These are phyloP conservation scores for Penicillium bovifimosum DNA, from an alignment of 495 filamentous ascomycete species.

Conservation along the genomic window DNA sequence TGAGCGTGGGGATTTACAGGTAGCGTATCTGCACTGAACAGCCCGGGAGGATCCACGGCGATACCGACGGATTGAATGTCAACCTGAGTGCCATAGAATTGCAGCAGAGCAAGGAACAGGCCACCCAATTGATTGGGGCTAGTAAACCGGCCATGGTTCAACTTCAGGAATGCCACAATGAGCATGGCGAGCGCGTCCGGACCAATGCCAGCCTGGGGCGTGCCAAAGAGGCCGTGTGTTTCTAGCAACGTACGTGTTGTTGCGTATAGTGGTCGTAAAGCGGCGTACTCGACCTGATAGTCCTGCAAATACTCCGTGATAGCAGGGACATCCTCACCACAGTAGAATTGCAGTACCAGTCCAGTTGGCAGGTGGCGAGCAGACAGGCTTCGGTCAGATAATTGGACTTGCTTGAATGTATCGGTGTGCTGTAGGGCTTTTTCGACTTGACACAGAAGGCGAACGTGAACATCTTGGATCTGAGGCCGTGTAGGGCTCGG, in stretches of 20 bases:
- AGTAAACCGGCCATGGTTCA: conserved; percentile 30
- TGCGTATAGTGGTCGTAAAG: conserved; percentile 45
- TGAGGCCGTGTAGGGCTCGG: conserved; percentile 31
- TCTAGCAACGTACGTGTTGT: conserved; percentile 45
- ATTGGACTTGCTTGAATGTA: conserved; percentile 9
- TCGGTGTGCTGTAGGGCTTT: conserved; percentile 13
- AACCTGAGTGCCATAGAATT: conserved; percentile 41
- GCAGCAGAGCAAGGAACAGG: conserved; percentile 47
- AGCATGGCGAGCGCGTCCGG: conserved; percentile 51
- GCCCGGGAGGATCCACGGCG: conserved; percentile 44
- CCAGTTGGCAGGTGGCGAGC: conserved; percentile 41
- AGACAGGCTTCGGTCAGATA: conserved; percentile 16
- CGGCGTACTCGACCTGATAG: conserved; percentile 45
- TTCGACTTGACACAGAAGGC: conserved; percentile 21
- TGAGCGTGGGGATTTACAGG: neutral
- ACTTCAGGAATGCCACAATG: conserved; percentile 49
- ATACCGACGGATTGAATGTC: conserved; percentile 44
- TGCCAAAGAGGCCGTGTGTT: conserved; percentile 41
- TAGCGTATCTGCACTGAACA: conserved; percentile 31
- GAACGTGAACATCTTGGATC: conserved; percentile 17
- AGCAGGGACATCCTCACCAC: conserved; percentile 26
- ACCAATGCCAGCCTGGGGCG: conserved; percentile 38
- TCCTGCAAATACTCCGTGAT: conserved; percentile 37
- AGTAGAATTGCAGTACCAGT: conserved; percentile 45
- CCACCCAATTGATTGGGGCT: conserved; percentile 25